Conservation (phyloP, 495 filamentous ascomycete genomes). For the Tuber umbilicatum region DNA sequence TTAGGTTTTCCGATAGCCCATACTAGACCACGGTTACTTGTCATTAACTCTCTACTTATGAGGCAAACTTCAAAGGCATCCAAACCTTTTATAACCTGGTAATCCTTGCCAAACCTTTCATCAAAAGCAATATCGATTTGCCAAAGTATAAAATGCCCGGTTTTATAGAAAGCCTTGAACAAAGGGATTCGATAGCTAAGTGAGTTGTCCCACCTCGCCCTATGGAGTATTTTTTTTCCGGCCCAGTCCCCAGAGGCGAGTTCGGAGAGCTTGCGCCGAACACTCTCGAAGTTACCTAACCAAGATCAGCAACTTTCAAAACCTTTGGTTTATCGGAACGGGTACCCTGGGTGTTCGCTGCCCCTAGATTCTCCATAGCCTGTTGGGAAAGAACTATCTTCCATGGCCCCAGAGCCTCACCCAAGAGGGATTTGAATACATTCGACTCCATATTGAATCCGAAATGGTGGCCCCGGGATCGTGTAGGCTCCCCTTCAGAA, state of each 20-base stretch:
- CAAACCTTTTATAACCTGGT: slow-evolving; percentile 26
- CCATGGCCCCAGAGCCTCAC: slow-evolving; percentile 43
- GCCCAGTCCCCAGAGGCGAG: too few relatives aligned
- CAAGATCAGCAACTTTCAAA: neutral
- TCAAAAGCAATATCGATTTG: slow-evolving; percentile 32
- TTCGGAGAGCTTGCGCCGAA: neutral
- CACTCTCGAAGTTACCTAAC: neutral
- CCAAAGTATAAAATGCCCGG: slow-evolving; percentile 25
- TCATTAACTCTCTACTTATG: neutral
- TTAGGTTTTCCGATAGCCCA: slow-evolving; percentile 15
- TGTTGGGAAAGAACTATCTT: slow-evolving; percentile 44
- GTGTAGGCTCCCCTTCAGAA: neutral
- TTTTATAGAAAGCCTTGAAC: slow-evolving; percentile 11
- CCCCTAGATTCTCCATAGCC: slow-evolving; percentile 39
- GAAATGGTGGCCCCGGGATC: neutral
- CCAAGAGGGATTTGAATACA: slow-evolving; percentile 31
- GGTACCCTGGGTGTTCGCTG: slow-evolving; percentile 8
- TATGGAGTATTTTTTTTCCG: too few relatives aligned
- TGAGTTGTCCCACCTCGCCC: too few relatives aligned
- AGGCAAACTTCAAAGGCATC: neutral
- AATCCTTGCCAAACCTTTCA: slow-evolving; percentile 14
- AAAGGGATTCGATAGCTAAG: slow-evolving; percentile 10
- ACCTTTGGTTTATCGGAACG: neutral
- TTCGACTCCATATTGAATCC: neutral
- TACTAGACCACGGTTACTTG: neutral